Conservation (phyloP, 148 eudicot species). For the Pharnaceum exiguum region DNA sequence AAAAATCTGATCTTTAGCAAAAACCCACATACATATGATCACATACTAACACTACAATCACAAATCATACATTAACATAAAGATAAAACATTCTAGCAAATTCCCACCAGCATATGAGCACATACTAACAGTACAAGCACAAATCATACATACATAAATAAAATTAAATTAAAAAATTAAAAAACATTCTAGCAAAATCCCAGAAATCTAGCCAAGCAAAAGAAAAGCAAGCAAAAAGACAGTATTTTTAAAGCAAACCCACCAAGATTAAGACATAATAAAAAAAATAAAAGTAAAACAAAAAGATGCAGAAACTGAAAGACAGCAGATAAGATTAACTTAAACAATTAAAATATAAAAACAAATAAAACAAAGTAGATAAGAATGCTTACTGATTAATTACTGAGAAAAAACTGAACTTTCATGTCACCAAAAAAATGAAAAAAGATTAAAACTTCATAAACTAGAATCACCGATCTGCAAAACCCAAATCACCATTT, state of each 20-base stretch:
- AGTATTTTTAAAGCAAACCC: too few relatives aligned
- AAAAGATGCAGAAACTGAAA: neutral
- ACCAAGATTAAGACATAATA: neutral
- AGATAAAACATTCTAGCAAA: neutral
- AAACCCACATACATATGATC: too few relatives aligned
- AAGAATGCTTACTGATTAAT: conserved; percentile 23
- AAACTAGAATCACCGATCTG: conserved; percentile 16
- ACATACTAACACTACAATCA: neutral
- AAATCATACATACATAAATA: neutral
- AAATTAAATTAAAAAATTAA: neutral
- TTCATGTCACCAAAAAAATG: neutral
- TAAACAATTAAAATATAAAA: neutral
- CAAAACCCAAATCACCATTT: neutral
- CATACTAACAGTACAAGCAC: neutral
- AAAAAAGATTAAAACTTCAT: neutral
- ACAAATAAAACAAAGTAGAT: neutral
- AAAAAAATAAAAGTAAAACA: neutral
- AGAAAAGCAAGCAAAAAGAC: too few relatives aligned
- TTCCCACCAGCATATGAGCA: too few relatives aligned
- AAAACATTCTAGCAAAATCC: neutral
- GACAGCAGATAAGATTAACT: neutral
- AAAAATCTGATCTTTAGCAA: conserved; percentile 1
- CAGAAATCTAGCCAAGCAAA: neutral
- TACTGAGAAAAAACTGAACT: neutral
- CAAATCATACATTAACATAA: neutral